Percentiles rank a stretch among this genome's conserved stretches.
phyloP scores from a whole-genome alignment of 2,329 filamentous ascomycete genomes.

The Venturia carpophila region DNA sequence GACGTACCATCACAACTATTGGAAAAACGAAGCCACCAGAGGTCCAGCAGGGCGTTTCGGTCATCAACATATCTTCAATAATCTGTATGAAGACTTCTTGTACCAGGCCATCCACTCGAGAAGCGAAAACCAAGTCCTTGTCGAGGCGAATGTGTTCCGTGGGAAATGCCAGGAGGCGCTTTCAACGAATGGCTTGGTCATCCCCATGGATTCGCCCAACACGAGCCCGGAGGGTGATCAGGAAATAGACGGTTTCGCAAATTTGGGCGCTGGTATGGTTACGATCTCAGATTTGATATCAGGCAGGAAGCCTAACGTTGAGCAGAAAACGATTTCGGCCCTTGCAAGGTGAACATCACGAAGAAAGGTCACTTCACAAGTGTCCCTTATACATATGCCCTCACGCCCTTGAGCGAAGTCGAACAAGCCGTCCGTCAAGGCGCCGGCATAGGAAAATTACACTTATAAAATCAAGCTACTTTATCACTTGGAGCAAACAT shows the following conservation, averaged over 20 bases:
- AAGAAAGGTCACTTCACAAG: conserved; percentile 43
- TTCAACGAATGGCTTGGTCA: conserved; percentile 48
- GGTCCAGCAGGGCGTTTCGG: conserved; percentile 45
- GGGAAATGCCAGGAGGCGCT: conserved; percentile 43
- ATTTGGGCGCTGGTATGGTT: conserved; percentile 43
- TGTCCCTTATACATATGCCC: conserved; percentile 43
- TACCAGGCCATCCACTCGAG: conserved; percentile 45
- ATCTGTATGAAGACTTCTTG: conserved; percentile 41
- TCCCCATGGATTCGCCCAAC: conserved; percentile 49
- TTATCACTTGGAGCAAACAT: background rate
- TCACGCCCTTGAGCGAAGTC: conserved; percentile 41
- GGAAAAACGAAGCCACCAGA: conserved; percentile 40
- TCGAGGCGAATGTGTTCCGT: conserved; percentile 44
- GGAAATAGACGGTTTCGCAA: conserved; percentile 48
- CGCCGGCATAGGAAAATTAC: conserved; percentile 41
- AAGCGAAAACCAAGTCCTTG: conserved; percentile 43
- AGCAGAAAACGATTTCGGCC: conserved; percentile 42
- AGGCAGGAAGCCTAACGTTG: background rate
- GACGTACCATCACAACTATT: conserved; percentile 46
- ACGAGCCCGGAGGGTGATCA: conserved; percentile 46
- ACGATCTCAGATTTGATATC: background rate
- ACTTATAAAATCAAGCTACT: conserved; percentile 4
- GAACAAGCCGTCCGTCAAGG: conserved; percentile 37
- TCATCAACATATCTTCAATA: conserved; percentile 44
- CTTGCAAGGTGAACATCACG: conserved; percentile 45